A percentile compares a stretch with the other conserved stretches of the same genome.
Conservation (phyloP, 345 rosid species). For the Syzygium aromaticum region DNA sequence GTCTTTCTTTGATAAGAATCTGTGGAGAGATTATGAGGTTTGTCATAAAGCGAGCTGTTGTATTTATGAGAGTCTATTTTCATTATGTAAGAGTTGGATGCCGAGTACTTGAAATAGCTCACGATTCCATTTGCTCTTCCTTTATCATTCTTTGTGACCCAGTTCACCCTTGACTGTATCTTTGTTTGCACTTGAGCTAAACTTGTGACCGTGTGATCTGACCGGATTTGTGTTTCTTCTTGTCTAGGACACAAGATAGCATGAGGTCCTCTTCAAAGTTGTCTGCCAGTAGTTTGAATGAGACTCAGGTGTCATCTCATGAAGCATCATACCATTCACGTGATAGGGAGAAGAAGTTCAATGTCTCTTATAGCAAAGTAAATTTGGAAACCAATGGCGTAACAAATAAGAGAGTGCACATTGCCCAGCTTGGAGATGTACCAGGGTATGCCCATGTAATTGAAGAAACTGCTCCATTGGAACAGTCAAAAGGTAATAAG, state of each 20-base stretch:
- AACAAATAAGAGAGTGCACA: conserved; percentile 26
- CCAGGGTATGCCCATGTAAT: conserved; percentile 37
- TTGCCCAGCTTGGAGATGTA: conserved; percentile 38
- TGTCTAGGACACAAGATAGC: conserved; percentile 32
- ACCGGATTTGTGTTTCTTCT: conserved; percentile 1
- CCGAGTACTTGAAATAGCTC: background rate
- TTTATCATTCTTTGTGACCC: background rate
- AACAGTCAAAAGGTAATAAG: conserved; percentile 15
- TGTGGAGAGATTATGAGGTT: background rate
- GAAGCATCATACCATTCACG: conserved; percentile 20
- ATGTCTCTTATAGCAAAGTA: conserved; percentile 33
- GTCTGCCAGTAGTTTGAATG: conserved; percentile 12
- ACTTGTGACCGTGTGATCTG: background rate
- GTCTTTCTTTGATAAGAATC: background rate
- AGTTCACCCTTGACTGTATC: background rate
- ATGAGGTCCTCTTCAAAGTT: conserved; percentile 10
- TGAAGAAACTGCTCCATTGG: conserved; percentile 25
- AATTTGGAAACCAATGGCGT: conserved; percentile 27
- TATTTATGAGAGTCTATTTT: background rate
- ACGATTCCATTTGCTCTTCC: background rate
- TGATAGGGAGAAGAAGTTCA: conserved; percentile 48
- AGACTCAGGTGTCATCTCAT: conserved; percentile 17
- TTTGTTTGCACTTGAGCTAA: background rate
- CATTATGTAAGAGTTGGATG: background rate
- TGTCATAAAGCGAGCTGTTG: background rate